A percentile compares a stretch with the other conserved stretches of the same genome.
Evolutionary conservation across 805 yeast genomes (phyloP).

Genomic region (Candida khao-thaluensis): DNA sequence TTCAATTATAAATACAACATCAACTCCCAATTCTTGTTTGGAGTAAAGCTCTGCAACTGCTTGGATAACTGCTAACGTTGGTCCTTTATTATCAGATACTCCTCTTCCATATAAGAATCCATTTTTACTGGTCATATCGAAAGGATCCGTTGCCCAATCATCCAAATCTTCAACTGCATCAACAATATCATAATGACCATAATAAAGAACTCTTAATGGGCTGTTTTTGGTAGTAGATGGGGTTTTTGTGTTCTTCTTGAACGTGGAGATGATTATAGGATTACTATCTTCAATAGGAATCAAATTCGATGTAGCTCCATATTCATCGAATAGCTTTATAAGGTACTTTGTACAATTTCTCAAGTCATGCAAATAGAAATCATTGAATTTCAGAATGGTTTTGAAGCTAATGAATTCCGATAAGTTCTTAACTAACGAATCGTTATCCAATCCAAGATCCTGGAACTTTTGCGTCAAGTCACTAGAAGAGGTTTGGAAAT

Average conservation of each 20-base stretch:
- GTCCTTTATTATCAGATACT: conserved; percentile 93
- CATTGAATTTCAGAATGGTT: conserved; percentile 76
- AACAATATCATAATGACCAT: conserved; percentile 95
- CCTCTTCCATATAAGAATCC: conserved; percentile 93
- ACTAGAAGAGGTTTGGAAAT: conserved; percentile 18
- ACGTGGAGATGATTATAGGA: conserved; percentile 80
- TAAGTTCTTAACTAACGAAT: conserved; percentile 55
- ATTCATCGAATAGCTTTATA: conserved; percentile 54
- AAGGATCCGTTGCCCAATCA: conserved; percentile 81
- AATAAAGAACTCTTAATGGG: conserved; percentile 64
- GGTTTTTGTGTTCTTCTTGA: conserved; percentile 41
- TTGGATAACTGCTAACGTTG: conserved; percentile 79
- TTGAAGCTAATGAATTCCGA: conserved; percentile 61
- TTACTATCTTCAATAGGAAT: conserved; percentile 76
- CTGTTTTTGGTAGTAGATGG: conserved; percentile 6
- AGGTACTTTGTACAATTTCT: conserved; percentile 83
- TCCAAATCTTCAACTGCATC: conserved; percentile 60
- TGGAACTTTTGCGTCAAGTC: not conserved
- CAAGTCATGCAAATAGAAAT: conserved; percentile 70
- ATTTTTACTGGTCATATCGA: conserved; percentile 66
- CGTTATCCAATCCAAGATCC: conserved; percentile 9
- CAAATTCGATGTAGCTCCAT: conserved; percentile 71
- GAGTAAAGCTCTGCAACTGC: conserved; percentile 74
- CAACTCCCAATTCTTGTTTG: conserved; percentile 54
- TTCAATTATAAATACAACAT: conserved; percentile 81